Evolutionary conservation across 2,329 filamentous ascomycete species (phyloP).

Genomic region (Fusarium siculi): DNA sequence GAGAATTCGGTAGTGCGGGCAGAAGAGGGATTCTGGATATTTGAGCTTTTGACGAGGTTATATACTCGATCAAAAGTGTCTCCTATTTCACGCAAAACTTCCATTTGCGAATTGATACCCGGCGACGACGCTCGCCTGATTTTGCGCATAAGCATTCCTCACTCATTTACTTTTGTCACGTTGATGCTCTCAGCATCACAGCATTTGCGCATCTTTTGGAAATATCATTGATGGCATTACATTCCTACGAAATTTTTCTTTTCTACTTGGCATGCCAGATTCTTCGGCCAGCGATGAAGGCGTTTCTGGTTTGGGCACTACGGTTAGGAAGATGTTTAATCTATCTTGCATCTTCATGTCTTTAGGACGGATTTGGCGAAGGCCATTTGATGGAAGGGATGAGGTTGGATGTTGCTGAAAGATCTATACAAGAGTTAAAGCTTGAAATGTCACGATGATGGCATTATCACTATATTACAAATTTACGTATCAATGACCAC

Average conservation of each 20-base stretch:
- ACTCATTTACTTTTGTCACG: constrained; percentile 15
- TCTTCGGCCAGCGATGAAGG: constrained; percentile 22
- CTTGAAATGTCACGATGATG: constrained; percentile 1
- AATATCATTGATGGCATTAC: background rate
- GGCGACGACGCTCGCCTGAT: constrained; percentile 31
- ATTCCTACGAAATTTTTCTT: background rate
- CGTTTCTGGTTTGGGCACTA: constrained; percentile 26
- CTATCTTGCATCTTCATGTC: constrained; percentile 8
- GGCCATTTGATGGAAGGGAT: constrained; percentile 2
- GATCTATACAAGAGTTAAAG: constrained; percentile 5
- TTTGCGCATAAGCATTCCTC: constrained; percentile 27
- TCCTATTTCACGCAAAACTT: constrained; percentile 21
- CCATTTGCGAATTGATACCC: constrained; percentile 45
- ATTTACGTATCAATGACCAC: constrained; percentile 15
- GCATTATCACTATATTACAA: constrained; percentile 12
- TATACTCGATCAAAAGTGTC: constrained; percentile 1
- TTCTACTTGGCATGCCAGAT: constrained; percentile 24
- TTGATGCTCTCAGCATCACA: constrained; percentile 12
- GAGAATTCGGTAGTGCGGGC: constrained; percentile 51
- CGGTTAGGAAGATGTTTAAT: constrained; percentile 1
- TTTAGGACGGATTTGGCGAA: background rate
- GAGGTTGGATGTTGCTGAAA: constrained; percentile 8
- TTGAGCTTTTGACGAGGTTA: background rate
- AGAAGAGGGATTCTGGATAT: constrained; percentile 7
- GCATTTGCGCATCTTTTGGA: constrained; percentile 6